These are phyloP conservation scores for Digitaria exilis DNA, from an alignment of 202 grass and related monocot species.

Conservation along the genomic window DNA sequence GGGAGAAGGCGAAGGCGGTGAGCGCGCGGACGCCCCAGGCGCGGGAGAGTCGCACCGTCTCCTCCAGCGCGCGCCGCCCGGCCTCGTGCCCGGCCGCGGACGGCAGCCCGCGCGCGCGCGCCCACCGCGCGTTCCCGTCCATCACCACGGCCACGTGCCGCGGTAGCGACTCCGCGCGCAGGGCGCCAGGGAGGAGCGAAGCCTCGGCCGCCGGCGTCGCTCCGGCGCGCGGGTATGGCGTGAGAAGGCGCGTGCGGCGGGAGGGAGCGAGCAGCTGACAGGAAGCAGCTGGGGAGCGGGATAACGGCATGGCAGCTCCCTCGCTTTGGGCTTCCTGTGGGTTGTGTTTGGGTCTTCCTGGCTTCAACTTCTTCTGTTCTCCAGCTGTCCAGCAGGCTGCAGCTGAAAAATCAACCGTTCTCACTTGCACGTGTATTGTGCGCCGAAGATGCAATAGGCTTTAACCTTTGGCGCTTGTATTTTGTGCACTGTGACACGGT, in stretches of 20 bases:
- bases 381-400: not conserved
- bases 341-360: not conserved
- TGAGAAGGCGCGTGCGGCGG: constrained; percentile 14
- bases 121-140: constrained; percentile 85
- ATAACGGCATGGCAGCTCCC: constrained; percentile 38
- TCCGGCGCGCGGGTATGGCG: constrained; percentile 36
- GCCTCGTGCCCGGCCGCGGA: constrained; percentile 60
- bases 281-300: constrained; percentile 29
- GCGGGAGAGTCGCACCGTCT: constrained; percentile 51
- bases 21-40: constrained; percentile 61
- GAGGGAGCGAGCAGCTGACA: constrained; percentile 20
- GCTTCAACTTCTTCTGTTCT: constrained; percentile 5
- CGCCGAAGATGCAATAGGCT: not conserved
- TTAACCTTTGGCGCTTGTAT: not conserved
- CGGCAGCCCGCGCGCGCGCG: constrained; percentile 53
- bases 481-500: not conserved
- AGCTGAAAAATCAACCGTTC: not conserved
- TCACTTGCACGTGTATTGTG: not conserved
- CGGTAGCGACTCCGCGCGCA: constrained; percentile 54
- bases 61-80: constrained; percentile 59
- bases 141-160: constrained; percentile 79
- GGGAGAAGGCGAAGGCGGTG: constrained; percentile 82
- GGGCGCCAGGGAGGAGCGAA: constrained; percentile 21
- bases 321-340: not conserved
- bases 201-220: not conserved